phyloP scores from a whole-genome alignment of 352 stramenopile species.

The Phytopythium chamaehyphon region DNA sequence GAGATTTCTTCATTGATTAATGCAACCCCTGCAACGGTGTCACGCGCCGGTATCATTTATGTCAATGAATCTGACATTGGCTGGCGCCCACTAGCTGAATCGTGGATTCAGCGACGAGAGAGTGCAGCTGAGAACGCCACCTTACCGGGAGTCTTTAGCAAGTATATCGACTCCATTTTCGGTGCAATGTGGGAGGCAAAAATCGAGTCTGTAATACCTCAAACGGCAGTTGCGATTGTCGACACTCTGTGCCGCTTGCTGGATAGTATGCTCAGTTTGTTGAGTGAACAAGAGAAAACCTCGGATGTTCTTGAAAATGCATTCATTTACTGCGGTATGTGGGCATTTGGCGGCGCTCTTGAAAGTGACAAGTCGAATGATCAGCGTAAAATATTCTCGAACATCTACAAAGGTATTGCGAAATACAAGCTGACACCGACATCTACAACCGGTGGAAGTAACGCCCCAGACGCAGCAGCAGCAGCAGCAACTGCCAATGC shows the following conservation, averaged over 20 bases:
- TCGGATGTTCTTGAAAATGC: slow-evolving; percentile 91
- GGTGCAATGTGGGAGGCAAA: slow-evolving; percentile 67
- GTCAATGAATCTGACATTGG: slow-evolving; percentile 93
- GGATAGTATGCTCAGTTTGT: slow-evolving; percentile 83
- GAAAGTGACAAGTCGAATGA: slow-evolving; percentile 79
- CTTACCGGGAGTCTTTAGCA: slow-evolving; percentile 89
- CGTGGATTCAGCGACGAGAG: slow-evolving; percentile 84
- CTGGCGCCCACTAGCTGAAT: slow-evolving; percentile 93
- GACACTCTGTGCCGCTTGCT: slow-evolving; percentile 92
- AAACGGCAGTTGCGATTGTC: slow-evolving; percentile 64
- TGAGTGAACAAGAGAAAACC: slow-evolving; percentile 81
- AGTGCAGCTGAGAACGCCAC: slow-evolving; percentile 80
- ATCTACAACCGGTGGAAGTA: slow-evolving; percentile 1
- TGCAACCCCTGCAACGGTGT: slow-evolving; percentile 95
- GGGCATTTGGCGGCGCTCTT: slow-evolving; percentile 94
- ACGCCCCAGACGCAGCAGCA: slow-evolving; percentile 12
- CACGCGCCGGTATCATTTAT: slow-evolving; percentile 95
- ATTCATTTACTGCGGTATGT: slow-evolving; percentile 94
- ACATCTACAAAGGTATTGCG: slow-evolving; percentile 47
- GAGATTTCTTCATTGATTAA: slow-evolving; percentile 97
- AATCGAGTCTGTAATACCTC: slow-evolving; percentile 47
- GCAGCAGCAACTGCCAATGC: slow-evolving; percentile 12
- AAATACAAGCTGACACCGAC: slow-evolving; percentile 67
- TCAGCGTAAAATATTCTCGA: slow-evolving; percentile 54
- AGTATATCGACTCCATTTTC: slow-evolving; percentile 90